phyloP scores from a whole-genome alignment of 305 asterid species.

The Lippia alba region DNA sequence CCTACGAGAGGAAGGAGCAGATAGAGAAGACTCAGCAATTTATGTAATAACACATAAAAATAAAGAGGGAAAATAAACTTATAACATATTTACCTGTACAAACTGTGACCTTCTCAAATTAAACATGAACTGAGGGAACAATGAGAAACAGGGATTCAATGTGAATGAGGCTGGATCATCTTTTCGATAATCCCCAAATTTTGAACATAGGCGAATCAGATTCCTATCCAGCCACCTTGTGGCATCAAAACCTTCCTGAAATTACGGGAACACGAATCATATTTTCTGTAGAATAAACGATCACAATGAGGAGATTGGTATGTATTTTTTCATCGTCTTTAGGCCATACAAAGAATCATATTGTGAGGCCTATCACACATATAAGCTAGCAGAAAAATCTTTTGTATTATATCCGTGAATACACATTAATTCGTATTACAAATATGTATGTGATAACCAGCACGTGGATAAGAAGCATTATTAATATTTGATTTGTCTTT shows the following conservation, averaged over 20 bases:
- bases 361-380: conserved; percentile 1
- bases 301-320: neutral
- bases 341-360: neutral
- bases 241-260: conserved; percentile 95
- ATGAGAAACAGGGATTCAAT: conserved; percentile 74
- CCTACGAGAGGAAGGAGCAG: conserved; percentile 51
- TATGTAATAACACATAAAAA: conserved; percentile 24
- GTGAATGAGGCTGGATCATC: conserved; percentile 95
- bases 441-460: neutral
- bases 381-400: neutral
- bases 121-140: conserved; percentile 97
- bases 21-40: neutral
- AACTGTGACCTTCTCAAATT: conserved; percentile 96
- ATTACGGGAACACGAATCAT: conserved; percentile 27
- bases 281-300: conserved; percentile 5
- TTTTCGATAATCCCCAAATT: conserved; percentile 96
- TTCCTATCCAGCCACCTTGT: conserved; percentile 96
- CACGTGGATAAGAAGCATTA: neutral
- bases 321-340: neutral
- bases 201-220: conserved; percentile 90
- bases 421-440: neutral
- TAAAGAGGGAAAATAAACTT: conserved; percentile 18
- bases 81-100: conserved; percentile 67
- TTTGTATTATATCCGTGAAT: conserved; percentile 18
- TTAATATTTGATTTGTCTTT: neutral